Base-by-base conservation (phyloP, 2,329 filamentous ascomycete genomes). In the Aciculosporium take region DNA sequence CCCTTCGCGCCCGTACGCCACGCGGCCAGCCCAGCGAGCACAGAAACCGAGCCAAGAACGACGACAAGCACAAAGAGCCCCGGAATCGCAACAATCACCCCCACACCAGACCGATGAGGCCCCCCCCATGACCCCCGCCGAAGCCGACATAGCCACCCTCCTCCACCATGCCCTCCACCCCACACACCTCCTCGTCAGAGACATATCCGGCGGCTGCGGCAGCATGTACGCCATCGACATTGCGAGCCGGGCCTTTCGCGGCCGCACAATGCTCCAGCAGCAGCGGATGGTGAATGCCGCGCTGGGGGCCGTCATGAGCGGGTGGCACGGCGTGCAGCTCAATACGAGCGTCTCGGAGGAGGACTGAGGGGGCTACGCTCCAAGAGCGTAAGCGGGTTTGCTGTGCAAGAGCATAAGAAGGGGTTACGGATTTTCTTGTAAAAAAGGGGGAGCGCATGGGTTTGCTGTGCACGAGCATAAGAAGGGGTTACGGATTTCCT, bases 141-240 rank as follows among this genome's bases (percentile, higher is more conserved):
- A 82, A 54, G 63, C 66, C 24, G 63, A 66, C 45, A 72, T 82
- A 51, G 80, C 74, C 63, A 67, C 72, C 44, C 61, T 67, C 38
- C 62, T 77, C 40, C 48, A 58, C 15, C 59, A 60, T 6, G 69
- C 69, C 52, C 71, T 76, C 42, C 48, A 57, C 2, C 72, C 73
- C 0, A 67, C 66, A 0, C 59, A 69, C 44, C 59, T 78, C 21
- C 60, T 77, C 59, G 82, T 91, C 8, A 79, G 81, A 57, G 84
- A 93, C 62, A 76, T 91, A 39, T 85, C 80, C 20, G 84, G 85
- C 44, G 84, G 84, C 24, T 93, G 84, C 62, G 84, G 84, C 8
- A 84, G 79, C 55, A 91, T 91, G 85, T 91, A 91, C 63, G 81
- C 78, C 42, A 81, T 93, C 49, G 80, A 88, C 53, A 78, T 91